Evolutionary conservation across 768 basidiomycete species (phyloP).

Genomic region (Hydnomerulius pinastri): DNA sequence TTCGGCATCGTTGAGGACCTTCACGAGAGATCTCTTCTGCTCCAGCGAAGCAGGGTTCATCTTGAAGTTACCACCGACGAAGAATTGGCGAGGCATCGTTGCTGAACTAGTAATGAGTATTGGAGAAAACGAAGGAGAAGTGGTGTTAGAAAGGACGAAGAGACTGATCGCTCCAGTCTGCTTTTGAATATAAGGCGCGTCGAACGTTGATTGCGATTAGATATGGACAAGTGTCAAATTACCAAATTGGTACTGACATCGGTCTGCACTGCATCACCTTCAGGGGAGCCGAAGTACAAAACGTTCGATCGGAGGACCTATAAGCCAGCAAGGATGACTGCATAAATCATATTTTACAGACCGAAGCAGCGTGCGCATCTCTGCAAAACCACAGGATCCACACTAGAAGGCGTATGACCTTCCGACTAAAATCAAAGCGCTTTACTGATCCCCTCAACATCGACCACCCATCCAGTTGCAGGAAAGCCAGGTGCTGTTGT

Average conservation of each 20-base stretch:
- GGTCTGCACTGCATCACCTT: conserved; percentile 8
- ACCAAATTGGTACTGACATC: conserved; percentile 1
- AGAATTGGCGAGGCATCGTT: conserved; percentile 79
- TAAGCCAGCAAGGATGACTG: no score
- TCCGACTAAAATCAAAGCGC: no score
- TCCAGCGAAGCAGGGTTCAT: conserved; percentile 80
- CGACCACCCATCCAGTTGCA: no score
- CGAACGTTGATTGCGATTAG: conserved; percentile 1
- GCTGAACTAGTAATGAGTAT: conserved; percentile 1
- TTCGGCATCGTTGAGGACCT: conserved; percentile 73
- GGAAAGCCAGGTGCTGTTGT: no score
- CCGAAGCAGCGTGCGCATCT: no score
- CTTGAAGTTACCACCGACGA: conserved; percentile 98
- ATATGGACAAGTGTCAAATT: no score
- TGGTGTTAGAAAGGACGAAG: not conserved
- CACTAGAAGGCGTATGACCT: no score
- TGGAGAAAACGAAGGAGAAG: not conserved
- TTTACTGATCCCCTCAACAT: no score
- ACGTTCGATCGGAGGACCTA: no score
- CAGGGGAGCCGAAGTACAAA: no score
- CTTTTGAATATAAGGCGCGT: not conserved
- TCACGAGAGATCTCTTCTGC: conserved; percentile 65
- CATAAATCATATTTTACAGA: conserved; percentile 53
- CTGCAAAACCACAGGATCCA: no score
- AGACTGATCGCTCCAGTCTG: not conserved